phyloP scores from a whole-genome alignment of 2,329 filamentous ascomycete species.

The Diaporthe destruens region DNA sequence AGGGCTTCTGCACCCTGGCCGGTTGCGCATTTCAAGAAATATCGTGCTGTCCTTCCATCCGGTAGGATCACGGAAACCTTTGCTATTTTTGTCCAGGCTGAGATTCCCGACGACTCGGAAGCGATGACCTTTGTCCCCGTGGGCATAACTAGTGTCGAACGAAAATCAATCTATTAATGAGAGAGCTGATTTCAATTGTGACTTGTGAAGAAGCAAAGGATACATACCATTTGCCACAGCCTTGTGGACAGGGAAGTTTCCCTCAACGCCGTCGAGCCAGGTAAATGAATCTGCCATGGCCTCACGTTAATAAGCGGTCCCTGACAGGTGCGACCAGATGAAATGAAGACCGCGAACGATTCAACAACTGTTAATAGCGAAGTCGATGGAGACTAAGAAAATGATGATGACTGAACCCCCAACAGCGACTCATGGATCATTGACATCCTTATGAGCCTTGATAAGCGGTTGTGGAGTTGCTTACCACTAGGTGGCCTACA shows the following conservation, averaged over 20 bases:
- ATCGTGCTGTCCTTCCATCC: neutral
- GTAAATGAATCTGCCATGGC: neutral
- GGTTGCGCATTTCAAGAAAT: conserved; percentile 1
- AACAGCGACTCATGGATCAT: too few relatives aligned
- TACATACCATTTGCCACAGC: conserved; percentile 4
- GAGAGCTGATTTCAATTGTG: too few relatives aligned
- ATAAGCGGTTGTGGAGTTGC: neutral
- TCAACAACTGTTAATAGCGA: neutral
- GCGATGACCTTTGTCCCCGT: neutral
- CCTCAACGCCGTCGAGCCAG: conserved; percentile 3
- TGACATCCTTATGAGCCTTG: neutral
- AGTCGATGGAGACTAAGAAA: too few relatives aligned
- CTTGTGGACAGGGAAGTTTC: conserved; percentile 23
- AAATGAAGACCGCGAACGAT: neutral
- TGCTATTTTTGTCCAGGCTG: conserved; percentile 16
- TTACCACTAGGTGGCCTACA: too few relatives aligned
- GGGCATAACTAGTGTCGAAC: conserved; percentile 24
- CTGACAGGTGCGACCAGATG: neutral
- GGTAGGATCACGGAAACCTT: conserved; percentile 1
- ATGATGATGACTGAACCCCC: too few relatives aligned
- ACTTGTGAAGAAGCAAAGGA: neutral
- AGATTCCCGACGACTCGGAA: conserved; percentile 11
- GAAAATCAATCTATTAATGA: too few relatives aligned
- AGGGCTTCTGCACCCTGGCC: conserved; percentile 1
- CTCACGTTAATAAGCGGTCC: too few relatives aligned